phyloP scores from a whole-genome alignment of 129 eudicot genomes.

The Flaveria trinervia region DNA sequence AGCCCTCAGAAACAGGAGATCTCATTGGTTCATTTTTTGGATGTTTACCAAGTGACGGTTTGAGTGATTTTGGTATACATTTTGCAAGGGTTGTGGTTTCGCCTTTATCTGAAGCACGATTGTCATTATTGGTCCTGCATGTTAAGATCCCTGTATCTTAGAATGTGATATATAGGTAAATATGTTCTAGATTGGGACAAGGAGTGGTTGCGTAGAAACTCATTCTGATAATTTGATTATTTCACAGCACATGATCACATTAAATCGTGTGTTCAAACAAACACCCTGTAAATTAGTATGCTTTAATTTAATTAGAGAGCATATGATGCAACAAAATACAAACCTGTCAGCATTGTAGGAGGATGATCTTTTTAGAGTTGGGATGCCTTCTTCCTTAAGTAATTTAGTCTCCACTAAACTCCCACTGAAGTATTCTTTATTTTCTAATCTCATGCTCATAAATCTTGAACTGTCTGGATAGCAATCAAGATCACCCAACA shows the following conservation, averaged over 20 bases:
- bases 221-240: neutral
- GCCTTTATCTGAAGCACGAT: conserved; percentile 47
- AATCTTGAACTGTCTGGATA: conserved; percentile 64
- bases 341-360: conserved; percentile 85
- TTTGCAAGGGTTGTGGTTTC: conserved; percentile 53
- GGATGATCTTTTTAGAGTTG: conserved; percentile 72
- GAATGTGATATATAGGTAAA: conserved; percentile 10
- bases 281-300: neutral
- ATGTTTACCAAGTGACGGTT: conserved; percentile 60
- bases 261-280: neutral
- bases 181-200: conserved; percentile 1
- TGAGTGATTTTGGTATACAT: conserved; percentile 76
- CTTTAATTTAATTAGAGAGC: neutral
- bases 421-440: conserved; percentile 89
- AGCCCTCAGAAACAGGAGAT: conserved; percentile 71
- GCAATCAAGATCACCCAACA: conserved; percentile 79
- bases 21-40: conserved; percentile 75
- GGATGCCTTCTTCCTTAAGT: conserved; percentile 49
- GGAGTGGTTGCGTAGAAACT: neutral
- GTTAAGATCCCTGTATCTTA: conserved; percentile 15
- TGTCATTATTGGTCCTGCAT: conserved; percentile 57
- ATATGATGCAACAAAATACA: conserved; percentile 5
- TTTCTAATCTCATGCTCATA: conserved; percentile 70
- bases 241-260: neutral
- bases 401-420: conserved; percentile 77